Evolutionary conservation across 1,139 yeast genomes (phyloP), one percentile per base, ranked within the genome.

Genomic region (Arxiozyma telluris): DNA sequence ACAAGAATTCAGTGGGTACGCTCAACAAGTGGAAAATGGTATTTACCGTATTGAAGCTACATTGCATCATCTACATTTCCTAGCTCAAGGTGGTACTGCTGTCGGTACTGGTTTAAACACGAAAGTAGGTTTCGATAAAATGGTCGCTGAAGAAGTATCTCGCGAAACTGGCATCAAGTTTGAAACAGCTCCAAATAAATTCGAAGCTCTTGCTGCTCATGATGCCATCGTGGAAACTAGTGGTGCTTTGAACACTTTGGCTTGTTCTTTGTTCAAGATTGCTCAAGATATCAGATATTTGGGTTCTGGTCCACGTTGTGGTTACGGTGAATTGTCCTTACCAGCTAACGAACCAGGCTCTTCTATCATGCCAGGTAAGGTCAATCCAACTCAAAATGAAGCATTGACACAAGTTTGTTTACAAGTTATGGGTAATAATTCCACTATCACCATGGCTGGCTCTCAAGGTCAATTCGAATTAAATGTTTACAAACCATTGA

Each of bases 271-370:
- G 66, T 93, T 78, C 84, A 93, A 93, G 80, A 93, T 93, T 63
- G 98, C 98, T 65, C 89, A 94, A 72, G 98, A 93, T 73, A 93
- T 93, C 71, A 82, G 98, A 76, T 93, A 93, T 81, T 82, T 93
- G 66, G 98, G 98, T 58, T 89, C 97, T 46, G 98, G 98, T 65
- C 98, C 98, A 69, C 85, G 98, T 76, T 93, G 98, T 76, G 98
- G 98, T 57, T 93, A 93, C 75, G 98, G 98, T 55, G 98, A 93
- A 76, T 82, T 93, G 65, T 71, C 90, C 38, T 79, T 93, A 64
- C 98, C 98, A 60, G 98, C 91, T 77, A 94, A 94, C 73, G 98
- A 93, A 76, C 98, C 98, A 56, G 98, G 98, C 69, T 89, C 97
- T 57, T 89, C 97, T 38, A 93, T 93, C 73, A 93, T 94, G 98